phyloP scores from a whole-genome alignment of 176 grass and related monocot species.

The Cenchrus purpureus region DNA sequence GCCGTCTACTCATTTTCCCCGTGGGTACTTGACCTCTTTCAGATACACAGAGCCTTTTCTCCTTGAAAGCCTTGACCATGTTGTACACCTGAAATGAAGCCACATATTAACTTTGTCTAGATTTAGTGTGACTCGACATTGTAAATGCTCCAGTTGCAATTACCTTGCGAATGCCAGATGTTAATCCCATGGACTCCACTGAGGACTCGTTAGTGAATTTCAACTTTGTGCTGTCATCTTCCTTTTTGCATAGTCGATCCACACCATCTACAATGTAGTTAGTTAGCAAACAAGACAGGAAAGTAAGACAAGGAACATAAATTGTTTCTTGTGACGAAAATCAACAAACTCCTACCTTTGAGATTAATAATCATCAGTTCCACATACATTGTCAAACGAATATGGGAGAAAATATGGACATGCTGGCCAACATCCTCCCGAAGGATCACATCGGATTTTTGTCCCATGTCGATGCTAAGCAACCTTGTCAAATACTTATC shows the following conservation, averaged over 20 bases:
- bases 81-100: slow-evolving; percentile 74
- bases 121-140: not conserved
- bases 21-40: slow-evolving; percentile 29
- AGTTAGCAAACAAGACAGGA: not conserved
- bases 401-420: slow-evolving; percentile 94
- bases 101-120: not conserved
- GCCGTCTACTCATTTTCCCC: slow-evolving; percentile 56
- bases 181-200: slow-evolving; percentile 71
- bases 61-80: slow-evolving; percentile 77
- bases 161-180: slow-evolving; percentile 92
- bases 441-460: slow-evolving; percentile 41
- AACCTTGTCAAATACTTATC: slow-evolving; percentile 74
- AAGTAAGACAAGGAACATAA: not conserved
- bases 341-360: slow-evolving; percentile 53
- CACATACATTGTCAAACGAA: slow-evolving; percentile 80
- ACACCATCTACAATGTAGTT: slow-evolving; percentile 55
- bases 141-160: not conserved
- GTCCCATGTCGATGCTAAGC: slow-evolving; percentile 41
- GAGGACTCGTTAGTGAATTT: slow-evolving; percentile 57
- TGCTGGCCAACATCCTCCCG: slow-evolving; percentile 79
- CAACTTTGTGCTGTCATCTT: slow-evolving; percentile 37
- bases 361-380: slow-evolving; percentile 80
- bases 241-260: slow-evolving; percentile 42
- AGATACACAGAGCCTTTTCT: slow-evolving; percentile 40
- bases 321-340: not conserved